Evolutionary conservation across 305 asterid genomes (phyloP).

Genomic region (Withania somnifera): DNA sequence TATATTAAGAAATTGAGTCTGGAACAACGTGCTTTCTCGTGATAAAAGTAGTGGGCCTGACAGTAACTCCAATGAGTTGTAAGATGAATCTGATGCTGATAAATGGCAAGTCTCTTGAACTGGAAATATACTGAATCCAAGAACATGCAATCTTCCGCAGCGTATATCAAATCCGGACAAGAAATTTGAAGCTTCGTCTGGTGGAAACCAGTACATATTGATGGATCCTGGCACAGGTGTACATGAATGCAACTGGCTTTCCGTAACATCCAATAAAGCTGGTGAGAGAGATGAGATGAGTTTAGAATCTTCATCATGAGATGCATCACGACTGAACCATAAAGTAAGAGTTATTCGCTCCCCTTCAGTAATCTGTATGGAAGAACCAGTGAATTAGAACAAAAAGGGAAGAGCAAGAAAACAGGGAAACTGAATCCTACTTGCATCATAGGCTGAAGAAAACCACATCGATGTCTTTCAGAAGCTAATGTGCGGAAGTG

Average conservation of each 20-base stretch:
- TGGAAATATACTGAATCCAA: constrained; percentile 50
- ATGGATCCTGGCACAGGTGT: constrained; percentile 49
- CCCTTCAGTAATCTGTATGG: constrained; percentile 56
- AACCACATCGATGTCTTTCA: neutral
- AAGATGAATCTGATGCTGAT: constrained; percentile 24
- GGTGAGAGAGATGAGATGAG: constrained; percentile 50
- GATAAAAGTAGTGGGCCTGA: constrained; percentile 41
- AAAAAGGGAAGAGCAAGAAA: neutral
- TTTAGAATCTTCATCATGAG: constrained; percentile 76
- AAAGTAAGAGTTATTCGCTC: constrained; percentile 79
- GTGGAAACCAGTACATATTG: constrained; percentile 92
- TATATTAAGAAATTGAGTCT: constrained; percentile 44
- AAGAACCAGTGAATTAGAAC: neutral
- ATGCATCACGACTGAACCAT: constrained; percentile 78
- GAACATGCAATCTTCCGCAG: constrained; percentile 52
- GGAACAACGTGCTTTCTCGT: constrained; percentile 33
- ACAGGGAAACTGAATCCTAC: neutral
- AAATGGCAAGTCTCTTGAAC: constrained; percentile 3
- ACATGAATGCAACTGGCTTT: constrained; percentile 14
- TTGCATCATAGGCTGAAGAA: neutral
- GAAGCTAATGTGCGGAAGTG: neutral
- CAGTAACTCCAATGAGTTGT: constrained; percentile 28
- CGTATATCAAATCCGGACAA: constrained; percentile 69
- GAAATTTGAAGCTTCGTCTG: constrained; percentile 55
- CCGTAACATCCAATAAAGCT: constrained; percentile 12